A percentile compares a stretch with the other conserved stretches of the same genome.
phyloP scores from a whole-genome alignment of 805 yeast species.

The Kodamaea fukazawae region DNA sequence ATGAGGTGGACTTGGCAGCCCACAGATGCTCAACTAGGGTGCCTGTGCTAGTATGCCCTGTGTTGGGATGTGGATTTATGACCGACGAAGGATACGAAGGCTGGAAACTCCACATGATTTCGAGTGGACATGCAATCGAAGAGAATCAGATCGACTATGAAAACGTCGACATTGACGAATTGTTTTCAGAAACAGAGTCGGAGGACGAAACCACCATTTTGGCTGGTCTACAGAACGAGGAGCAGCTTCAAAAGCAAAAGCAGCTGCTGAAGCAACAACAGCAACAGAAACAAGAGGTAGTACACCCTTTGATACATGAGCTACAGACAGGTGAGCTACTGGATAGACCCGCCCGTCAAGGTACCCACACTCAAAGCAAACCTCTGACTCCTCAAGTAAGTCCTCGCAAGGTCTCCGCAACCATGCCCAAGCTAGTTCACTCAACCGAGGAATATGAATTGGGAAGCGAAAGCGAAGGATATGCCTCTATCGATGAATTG shows the following conservation, averaged over 20 bases:
- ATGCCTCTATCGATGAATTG: slow-evolving; percentile 14
- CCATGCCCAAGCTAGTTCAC: no score
- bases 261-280: no score
- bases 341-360: no score
- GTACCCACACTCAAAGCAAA: no score
- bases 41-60: slow-evolving; percentile 37
- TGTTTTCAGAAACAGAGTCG: slow-evolving; percentile 7
- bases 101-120: slow-evolving; percentile 30
- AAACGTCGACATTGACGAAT: slow-evolving; percentile 3
- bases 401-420: no score
- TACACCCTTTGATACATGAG: no score
- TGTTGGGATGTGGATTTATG: slow-evolving; percentile 40
- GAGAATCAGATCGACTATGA: slow-evolving; percentile 7
- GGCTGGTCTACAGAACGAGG: no score
- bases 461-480: slow-evolving; percentile 4
- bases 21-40: slow-evolving; percentile 25
- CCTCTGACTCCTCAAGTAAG: no score
- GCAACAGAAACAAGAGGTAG: no score
- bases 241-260: no score
- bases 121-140: slow-evolving; percentile 16
- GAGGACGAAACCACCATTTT: slow-evolving; percentile 1
- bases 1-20: slow-evolving; percentile 14
- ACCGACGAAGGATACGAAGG: slow-evolving; percentile 30
- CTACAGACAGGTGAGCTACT: no score
- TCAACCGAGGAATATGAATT: slow-evolving; percentile 1